Base-by-base conservation (phyloP, 768 basidiomycete species). In the Podaxis carcinomalis region DNA sequence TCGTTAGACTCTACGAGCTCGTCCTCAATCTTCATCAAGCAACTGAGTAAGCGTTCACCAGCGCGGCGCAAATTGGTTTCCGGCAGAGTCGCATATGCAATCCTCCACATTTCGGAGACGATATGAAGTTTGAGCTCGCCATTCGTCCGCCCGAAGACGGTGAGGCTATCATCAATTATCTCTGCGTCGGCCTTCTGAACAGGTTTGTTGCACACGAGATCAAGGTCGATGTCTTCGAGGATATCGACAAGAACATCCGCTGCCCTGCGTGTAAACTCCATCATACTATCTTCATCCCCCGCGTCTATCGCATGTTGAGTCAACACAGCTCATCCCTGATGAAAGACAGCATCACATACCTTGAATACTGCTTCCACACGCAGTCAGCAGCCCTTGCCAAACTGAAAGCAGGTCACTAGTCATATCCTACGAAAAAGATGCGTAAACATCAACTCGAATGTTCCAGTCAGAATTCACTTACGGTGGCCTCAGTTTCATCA, bases 311-410 rank as follows among this genome's bases (percentile, higher is more conserved):
- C 49, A 13, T 61, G 55, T 56, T 53, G n/a, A 21, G 57, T 46
- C 35, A 58, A 61, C 53, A 44, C 32, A 36, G 50, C 51, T 44
- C 60, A 14, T 32, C 9, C 19, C 16, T 5, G 37, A 57, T 51
- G 36, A 35, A 27, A 50, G 16, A 35, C 28, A 37, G 7, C 10
- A 36, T 49, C 57, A 68, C 73, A 16, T 39, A 85, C 86, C 78
- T 74, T 83, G 73, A 4, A 83, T 70, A 53, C 71, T 67, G 0
- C 75, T 67, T 14, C 84, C 77, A 35, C 82, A 81, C 2, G 80
- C 77, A 54, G 75, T 77, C 40, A 89, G 64, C 35, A 91, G 68
- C 44, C 81, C 80, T 39, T 78, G 73, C 89, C 88, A 91, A 6
- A 84, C 77, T 13, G 74, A 75, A 5, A 81, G 66, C 3, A 88